Percentiles rank a stretch among this genome's conserved stretches.
Conservation (phyloP, 495 filamentous ascomycete genomes). For the Penicillium angulare region DNA sequence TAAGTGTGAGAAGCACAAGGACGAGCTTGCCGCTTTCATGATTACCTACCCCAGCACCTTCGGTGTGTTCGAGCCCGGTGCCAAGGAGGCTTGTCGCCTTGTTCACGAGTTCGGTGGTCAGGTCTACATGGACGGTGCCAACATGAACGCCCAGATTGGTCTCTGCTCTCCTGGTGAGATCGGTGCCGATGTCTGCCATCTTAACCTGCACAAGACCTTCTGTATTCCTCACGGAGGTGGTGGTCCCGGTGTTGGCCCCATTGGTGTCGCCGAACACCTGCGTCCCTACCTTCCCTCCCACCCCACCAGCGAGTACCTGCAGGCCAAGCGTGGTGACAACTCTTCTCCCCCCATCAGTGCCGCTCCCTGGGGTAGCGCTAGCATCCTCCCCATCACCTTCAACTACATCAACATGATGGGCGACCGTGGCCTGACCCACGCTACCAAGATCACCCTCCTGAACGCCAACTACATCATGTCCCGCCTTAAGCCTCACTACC, state of each 20-base stretch:
- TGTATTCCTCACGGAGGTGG: conserved; percentile 98
- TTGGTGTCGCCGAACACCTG: conserved; percentile 86
- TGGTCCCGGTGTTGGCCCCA: conserved; percentile 92
- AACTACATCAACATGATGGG: conserved; percentile 99
- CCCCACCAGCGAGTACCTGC: conserved; percentile 52
- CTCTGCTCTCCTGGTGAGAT: conserved; percentile 97
- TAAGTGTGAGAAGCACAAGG: conserved; percentile 84
- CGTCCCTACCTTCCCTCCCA: conserved; percentile 76
- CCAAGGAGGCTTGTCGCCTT: conserved; percentile 81
- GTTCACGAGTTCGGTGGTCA: conserved; percentile 90
- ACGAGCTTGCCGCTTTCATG: conserved; percentile 93
- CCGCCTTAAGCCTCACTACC: conserved; percentile 84
- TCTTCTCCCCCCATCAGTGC: conserved; percentile 70
- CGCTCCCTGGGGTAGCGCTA: conserved; percentile 87
- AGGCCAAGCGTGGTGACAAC: conserved; percentile 60
- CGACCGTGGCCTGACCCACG: conserved; percentile 82
- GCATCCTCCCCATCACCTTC: conserved; percentile 96
- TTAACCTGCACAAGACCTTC: conserved; percentile 99
- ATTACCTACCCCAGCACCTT: conserved; percentile 98
- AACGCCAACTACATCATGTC: conserved; percentile 98
- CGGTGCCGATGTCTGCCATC: conserved; percentile 95
- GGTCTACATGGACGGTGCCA: conserved; percentile 99
- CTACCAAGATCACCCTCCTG: conserved; percentile 89
- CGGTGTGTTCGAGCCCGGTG: conserved; percentile 89
- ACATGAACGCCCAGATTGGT: conserved; percentile 98